Percentiles rank a stretch among this genome's conserved stretches.
These are phyloP conservation scores for Aspergillus cavernicola DNA, from an alignment of 495 filamentous ascomycete genomes.

Conservation along the genomic window DNA sequence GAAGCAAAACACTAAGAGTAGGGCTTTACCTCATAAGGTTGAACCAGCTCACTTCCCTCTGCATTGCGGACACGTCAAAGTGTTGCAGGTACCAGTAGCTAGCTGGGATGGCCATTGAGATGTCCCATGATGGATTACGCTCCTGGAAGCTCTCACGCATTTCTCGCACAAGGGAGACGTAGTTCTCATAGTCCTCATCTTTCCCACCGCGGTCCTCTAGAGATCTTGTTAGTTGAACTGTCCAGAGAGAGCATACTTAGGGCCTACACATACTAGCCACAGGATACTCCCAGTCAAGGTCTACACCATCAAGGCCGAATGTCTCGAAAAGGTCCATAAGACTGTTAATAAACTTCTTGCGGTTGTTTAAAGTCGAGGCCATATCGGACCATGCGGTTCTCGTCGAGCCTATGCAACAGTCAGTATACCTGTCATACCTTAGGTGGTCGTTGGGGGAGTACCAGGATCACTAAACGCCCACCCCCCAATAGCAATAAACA, in stretches of 20 bases:
- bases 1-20: neutral
- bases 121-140: constrained; percentile 8
- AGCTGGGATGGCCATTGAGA: constrained; percentile 40
- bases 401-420: neutral
- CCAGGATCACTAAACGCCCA: constrained; percentile 14
- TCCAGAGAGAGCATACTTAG: neutral
- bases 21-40: constrained; percentile 55
- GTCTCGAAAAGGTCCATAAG: constrained; percentile 36
- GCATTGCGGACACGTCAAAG: constrained; percentile 40
- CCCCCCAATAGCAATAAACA: constrained; percentile 8
- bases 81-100: constrained; percentile 51
- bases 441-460: neutral
- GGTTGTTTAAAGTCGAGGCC: constrained; percentile 12
- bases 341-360: constrained; percentile 31
- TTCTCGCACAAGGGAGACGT: constrained; percentile 30
- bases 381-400: constrained; percentile 8
- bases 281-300: constrained; percentile 47
- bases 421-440: too few relatives aligned
- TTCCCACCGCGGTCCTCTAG: constrained; percentile 36
- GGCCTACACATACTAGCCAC: constrained; percentile 15
- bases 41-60: constrained; percentile 40
- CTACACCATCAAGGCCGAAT: constrained; percentile 49
- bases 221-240: neutral
- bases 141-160: constrained; percentile 12
- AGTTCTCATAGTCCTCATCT: constrained; percentile 41